Percentiles rank a stretch among this genome's conserved stretches.
phyloP scores from a whole-genome alignment of 179 eudicot genomes.

The Beta corolliflora region DNA sequence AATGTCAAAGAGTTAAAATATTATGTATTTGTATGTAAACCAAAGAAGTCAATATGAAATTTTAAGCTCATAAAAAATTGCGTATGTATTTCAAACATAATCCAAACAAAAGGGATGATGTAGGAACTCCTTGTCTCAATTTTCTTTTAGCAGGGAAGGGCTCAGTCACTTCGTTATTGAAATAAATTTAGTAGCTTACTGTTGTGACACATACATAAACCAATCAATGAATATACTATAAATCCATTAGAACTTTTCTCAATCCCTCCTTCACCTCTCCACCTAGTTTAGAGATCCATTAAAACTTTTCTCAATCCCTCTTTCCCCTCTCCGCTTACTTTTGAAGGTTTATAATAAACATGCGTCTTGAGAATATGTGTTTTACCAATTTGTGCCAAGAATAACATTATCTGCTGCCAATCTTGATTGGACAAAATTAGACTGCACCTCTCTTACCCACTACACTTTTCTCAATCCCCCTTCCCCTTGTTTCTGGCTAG shows the following conservation, averaged over 20 bases:
- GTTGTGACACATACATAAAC: too few species aligned
- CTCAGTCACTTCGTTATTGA: too few species aligned
- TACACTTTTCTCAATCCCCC: too few species aligned
- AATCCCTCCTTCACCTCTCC: background rate
- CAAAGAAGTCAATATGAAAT: background rate
- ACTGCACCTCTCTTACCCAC: background rate
- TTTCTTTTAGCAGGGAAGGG: too few species aligned
- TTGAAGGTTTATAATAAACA: background rate
- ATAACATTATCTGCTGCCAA: background rate
- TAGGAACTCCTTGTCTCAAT: too few species aligned
- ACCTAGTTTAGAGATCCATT: background rate
- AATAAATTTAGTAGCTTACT: too few species aligned
- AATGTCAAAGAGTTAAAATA: background rate
- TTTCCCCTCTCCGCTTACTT: background rate
- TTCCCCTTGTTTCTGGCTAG: background rate
- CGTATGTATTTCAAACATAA: too few species aligned
- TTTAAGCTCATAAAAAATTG: too few species aligned
- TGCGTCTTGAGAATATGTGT: background rate
- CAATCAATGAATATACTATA: background rate
- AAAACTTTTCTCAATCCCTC: background rate
- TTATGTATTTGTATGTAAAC: background rate
- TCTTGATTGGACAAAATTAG: background rate
- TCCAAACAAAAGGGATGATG: too few species aligned
- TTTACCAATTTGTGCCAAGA: background rate
- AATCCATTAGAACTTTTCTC: background rate